Conservation (phyloP, 805 yeast genomes). For the Candida namnaoensis region DNA sequence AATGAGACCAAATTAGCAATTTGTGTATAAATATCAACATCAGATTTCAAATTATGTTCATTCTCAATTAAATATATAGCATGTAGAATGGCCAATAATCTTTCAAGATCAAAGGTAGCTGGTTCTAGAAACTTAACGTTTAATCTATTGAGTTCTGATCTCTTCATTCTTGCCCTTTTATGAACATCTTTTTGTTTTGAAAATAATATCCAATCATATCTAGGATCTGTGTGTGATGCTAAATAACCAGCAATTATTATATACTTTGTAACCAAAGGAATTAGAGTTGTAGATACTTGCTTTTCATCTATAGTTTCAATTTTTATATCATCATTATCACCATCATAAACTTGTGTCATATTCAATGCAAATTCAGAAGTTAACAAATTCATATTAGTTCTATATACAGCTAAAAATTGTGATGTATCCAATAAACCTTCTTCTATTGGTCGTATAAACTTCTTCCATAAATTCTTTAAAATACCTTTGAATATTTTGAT, state of each 20-base stretch:
- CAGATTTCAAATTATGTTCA: slow-evolving; percentile 20
- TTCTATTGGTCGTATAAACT: slow-evolving; percentile 10
- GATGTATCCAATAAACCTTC: slow-evolving; percentile 5
- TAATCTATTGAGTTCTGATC: slow-evolving; percentile 29
- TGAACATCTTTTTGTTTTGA: slow-evolving; percentile 50
- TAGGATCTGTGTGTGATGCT: slow-evolving; percentile 69
- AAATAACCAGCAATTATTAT: slow-evolving; percentile 75
- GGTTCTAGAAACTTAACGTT: slow-evolving; percentile 64
- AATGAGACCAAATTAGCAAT: slow-evolving; percentile 25
- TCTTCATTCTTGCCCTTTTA: slow-evolving; percentile 24
- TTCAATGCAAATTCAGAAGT: slow-evolving; percentile 23
- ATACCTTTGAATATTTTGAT: slow-evolving; percentile 9
- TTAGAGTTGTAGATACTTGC: slow-evolving; percentile 25
- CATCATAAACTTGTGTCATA: slow-evolving; percentile 4
- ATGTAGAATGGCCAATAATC: slow-evolving; percentile 71
- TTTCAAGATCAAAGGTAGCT: slow-evolving; percentile 65
- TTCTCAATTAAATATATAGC: slow-evolving; percentile 47
- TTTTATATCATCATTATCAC: slow-evolving; percentile 1
- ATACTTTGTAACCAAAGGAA: slow-evolving; percentile 57
- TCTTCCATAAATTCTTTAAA: slow-evolving; percentile 12
- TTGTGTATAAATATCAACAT: slow-evolving; percentile 26
- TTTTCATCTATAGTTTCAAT: not conserved
- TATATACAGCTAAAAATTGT: slow-evolving; percentile 18
- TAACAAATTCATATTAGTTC: slow-evolving; percentile 20
- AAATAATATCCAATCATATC: slow-evolving; percentile 60